phyloP scores from a whole-genome alignment of 208 protist species.

The Wallacemonas rigidus region DNA sequence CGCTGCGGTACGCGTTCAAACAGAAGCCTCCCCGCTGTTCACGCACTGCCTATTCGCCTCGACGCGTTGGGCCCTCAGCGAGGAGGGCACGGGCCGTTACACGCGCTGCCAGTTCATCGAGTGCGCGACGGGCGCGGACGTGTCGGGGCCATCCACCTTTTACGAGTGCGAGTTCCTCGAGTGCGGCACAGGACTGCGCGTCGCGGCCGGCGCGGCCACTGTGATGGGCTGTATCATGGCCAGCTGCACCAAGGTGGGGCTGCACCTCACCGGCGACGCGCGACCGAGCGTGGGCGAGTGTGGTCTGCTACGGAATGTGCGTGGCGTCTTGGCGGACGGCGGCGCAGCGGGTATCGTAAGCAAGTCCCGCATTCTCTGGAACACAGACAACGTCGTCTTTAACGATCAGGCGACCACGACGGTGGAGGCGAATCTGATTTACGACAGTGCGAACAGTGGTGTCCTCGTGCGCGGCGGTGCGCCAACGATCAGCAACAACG shows the following conservation, averaged over 20 bases:
- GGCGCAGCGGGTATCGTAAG: slow-evolving; percentile 18
- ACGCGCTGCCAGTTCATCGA: slow-evolving; percentile 34
- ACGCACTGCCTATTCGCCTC: slow-evolving; percentile 36
- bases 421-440: slow-evolving; percentile 32
- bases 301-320: slow-evolving; percentile 26
- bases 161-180: slow-evolving; percentile 38
- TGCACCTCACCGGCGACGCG: slow-evolving; percentile 26
- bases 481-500: slow-evolving; percentile 24
- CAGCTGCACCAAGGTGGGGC: slow-evolving; percentile 27
- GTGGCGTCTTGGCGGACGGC: slow-evolving; percentile 29
- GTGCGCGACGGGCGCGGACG: slow-evolving; percentile 16
- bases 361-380: slow-evolving; percentile 35
- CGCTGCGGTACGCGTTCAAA: slow-evolving; percentile 19
- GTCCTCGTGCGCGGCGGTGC: slow-evolving; percentile 24
- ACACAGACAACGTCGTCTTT: slow-evolving; percentile 39
- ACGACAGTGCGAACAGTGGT: slow-evolving; percentile 34
- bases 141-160: slow-evolving; percentile 13
- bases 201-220: slow-evolving; percentile 7
- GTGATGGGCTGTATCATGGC: slow-evolving; percentile 34
- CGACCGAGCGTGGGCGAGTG: slow-evolving; percentile 28
- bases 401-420: slow-evolving; percentile 23
- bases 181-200: slow-evolving; percentile 23
- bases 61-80: slow-evolving; percentile 14
- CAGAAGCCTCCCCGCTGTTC: slow-evolving; percentile 21
- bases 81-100: slow-evolving; percentile 17